Percentiles rank a stretch among this genome's conserved stretches.
Evolutionary conservation across 192 early-diverging fungal genomes (phyloP).

Genomic region (Entomortierella lignicola): DNA sequence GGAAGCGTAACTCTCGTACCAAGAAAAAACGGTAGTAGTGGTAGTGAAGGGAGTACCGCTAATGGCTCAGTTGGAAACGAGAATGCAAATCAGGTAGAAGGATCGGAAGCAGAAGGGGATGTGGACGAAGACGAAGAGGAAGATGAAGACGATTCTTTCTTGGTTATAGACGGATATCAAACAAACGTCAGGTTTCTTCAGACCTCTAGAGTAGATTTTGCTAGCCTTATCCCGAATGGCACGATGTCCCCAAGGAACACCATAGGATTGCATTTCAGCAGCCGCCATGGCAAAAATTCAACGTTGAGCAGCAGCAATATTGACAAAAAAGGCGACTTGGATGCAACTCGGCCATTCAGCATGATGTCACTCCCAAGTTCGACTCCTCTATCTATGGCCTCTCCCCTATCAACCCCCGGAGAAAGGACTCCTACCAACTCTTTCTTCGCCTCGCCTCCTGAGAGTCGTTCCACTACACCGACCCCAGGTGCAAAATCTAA

Average conservation of each 20-base stretch:
- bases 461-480: constrained; percentile 37
- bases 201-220: constrained; percentile 30
- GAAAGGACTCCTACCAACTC: constrained; percentile 4
- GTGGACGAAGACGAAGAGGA: constrained; percentile 34
- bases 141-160: constrained; percentile 26
- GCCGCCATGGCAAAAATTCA: constrained; percentile 27
- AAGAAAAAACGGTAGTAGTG: constrained; percentile 33
- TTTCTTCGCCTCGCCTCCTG: constrained; percentile 21
- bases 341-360: constrained; percentile 29
- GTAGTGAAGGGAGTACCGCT: constrained; percentile 33
- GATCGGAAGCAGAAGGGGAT: constrained; percentile 4
- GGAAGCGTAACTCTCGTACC: constrained; percentile 30
- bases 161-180: constrained; percentile 51
- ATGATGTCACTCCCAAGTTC: constrained; percentile 41
- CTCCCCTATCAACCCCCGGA: constrained; percentile 10
- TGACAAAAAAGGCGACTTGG: constrained; percentile 13
- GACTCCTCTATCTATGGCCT: constrained; percentile 13
- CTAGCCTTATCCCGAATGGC: constrained; percentile 35
- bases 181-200: constrained; percentile 33
- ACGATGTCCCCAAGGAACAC: constrained; percentile 39
- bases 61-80: constrained; percentile 6
- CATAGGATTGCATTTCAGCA: constrained; percentile 30
- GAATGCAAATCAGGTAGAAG: background rate
- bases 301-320: background rate
- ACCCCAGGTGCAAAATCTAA: constrained; percentile 38